Evolutionary conservation across 169 alveolate species (phyloP).

Genomic region (Plasmodium relictum): DNA sequence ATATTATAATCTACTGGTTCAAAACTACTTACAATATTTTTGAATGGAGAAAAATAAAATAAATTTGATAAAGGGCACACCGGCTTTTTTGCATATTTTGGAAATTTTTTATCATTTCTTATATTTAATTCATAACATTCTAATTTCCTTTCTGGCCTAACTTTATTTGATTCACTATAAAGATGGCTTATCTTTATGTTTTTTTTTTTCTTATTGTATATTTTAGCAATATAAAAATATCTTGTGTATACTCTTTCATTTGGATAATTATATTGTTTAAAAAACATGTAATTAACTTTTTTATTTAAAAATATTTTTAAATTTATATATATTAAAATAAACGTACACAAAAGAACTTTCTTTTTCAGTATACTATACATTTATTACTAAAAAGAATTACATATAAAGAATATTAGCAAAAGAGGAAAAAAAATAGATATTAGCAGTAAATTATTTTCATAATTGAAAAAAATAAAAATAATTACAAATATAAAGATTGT

Average conservation of each 20-base stretch:
- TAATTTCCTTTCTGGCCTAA: slow-evolving; percentile 80
- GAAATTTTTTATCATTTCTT: slow-evolving; percentile 82
- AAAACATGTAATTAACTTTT: background rate
- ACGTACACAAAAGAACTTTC: background rate
- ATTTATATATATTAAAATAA: slow-evolving; percentile 13
- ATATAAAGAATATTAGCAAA: too few relatives aligned
- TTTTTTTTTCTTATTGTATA: slow-evolving; percentile 16
- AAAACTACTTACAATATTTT: slow-evolving; percentile 80
- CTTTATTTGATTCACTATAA: slow-evolving; percentile 11
- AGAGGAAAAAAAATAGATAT: too few relatives aligned
- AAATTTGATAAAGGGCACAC: slow-evolving; percentile 84
- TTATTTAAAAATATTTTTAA: slow-evolving; percentile 8
- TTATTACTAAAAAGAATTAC: background rate
- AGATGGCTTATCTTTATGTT: slow-evolving; percentile 8
- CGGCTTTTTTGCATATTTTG: slow-evolving; percentile 82
- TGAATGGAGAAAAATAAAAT: slow-evolving; percentile 82
- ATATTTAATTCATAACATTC: slow-evolving; percentile 83
- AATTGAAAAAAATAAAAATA: too few relatives aligned
- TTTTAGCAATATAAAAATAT: slow-evolving; percentile 7
- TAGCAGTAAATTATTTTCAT: too few relatives aligned
- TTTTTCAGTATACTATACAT: slow-evolving; percentile 7
- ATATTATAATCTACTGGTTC: slow-evolving; percentile 51
- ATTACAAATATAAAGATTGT: too few relatives aligned
- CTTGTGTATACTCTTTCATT: slow-evolving; percentile 6
- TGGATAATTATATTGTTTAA: too few relatives aligned